Evolutionary conservation across 768 basidiomycete species (phyloP), one percentile per base, ranked within the genome.

Genomic region (Leucosporidium scottii): DNA sequence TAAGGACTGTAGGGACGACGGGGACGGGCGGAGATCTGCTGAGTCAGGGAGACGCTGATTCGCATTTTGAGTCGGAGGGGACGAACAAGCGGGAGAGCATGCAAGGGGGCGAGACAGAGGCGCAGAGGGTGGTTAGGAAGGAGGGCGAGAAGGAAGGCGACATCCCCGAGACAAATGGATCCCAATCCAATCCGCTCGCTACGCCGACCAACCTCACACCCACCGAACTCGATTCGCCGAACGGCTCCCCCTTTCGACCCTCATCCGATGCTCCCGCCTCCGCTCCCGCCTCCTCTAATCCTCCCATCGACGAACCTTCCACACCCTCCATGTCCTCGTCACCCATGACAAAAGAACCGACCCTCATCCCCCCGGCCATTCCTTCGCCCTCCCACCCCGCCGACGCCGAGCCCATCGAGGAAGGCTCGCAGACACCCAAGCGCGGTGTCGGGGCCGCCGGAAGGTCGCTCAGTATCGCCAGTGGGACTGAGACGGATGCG

Each of bases 111-210:
- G 65, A 62, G 49, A 61, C 55, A 15, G 61, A 68, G 53, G 62
- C 67, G 30, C 49, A 63, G 49, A 61, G n/a, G 66, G 61, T 34
- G 21, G 61, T 53, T 25, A 56, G 65, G 48, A 56, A 51, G 15
- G 60, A 60, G 48, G 66, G 66, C 31, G 59, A 61, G 55, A 31
- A 36, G 17, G 55, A 36, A 28, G 55, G 28, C 28, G 55, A 57
- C 21, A 7, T n/a, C n/a, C n/a, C 50, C 23, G 50, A 51, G 6
- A 17, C 17, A 1, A 51, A 20, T 13, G 50, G 50, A 20, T 7
- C 5, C 18, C 50, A 23, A 2, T 44, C 39, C 39, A 44, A 44
- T 13, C 39, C 39, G 8, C 39, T 44, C 39, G 39, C 39, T 15
- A 44, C 39, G 39, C 39, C 39, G 6, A 44, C 39, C 8, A 44